Conservation (phyloP, 345 rosid species). For the Corymbia maculata region DNA sequence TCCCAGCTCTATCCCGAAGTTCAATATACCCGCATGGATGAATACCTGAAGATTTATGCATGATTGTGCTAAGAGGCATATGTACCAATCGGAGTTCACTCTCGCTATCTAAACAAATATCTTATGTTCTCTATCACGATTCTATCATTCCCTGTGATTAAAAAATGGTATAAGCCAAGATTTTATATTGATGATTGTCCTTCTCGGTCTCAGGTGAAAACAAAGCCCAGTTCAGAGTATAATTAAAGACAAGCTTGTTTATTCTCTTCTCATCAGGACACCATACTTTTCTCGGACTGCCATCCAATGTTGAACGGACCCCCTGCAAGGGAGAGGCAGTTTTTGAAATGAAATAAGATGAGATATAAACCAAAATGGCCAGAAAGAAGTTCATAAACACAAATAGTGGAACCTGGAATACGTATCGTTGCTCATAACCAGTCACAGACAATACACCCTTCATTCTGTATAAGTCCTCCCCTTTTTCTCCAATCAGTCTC, state of each 20-base stretch:
- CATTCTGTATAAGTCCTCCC: constrained; percentile 67
- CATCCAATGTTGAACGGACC: constrained; percentile 55
- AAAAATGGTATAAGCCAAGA: neutral
- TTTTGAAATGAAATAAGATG: neutral
- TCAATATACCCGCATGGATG: constrained; percentile 53
- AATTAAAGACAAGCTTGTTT: constrained; percentile 66
- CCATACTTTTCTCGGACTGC: constrained; percentile 52
- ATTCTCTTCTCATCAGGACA: constrained; percentile 46
- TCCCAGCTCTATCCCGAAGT: constrained; percentile 75
- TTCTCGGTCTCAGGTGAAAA: neutral
- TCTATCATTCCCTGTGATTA: neutral
- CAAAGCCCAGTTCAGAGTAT: neutral
- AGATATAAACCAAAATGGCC: neutral
- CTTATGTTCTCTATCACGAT: neutral
- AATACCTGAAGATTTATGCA: constrained; percentile 35
- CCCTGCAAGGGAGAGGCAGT: constrained; percentile 18
- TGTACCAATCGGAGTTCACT: neutral
- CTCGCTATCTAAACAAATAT: neutral
- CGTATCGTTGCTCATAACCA: constrained; percentile 36
- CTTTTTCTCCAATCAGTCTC: constrained; percentile 59
- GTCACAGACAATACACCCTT: constrained; percentile 49
- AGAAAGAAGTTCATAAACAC: neutral
- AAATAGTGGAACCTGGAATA: constrained; percentile 46
- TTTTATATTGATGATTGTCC: neutral
- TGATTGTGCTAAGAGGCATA: neutral